Evolutionary conservation across 2,329 filamentous ascomycete species (phyloP).

Genomic region (Fusarium robinianum): DNA sequence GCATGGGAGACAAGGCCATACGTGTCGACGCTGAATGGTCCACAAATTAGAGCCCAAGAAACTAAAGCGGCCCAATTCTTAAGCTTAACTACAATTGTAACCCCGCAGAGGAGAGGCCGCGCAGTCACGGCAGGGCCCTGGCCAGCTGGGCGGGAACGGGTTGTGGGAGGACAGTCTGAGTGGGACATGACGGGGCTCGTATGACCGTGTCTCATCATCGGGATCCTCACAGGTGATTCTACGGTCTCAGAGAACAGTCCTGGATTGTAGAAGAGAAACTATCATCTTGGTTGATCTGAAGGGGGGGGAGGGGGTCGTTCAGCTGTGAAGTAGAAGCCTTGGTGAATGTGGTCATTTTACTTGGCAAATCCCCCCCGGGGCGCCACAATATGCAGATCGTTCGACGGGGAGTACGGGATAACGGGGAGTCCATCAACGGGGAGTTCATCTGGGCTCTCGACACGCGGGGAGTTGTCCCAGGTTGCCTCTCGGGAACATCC

Average conservation of each 20-base stretch:
- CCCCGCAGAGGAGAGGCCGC: background rate
- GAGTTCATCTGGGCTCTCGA: conserved; percentile 22
- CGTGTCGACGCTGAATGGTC: background rate
- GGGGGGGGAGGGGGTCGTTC: background rate
- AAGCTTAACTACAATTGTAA: conserved; percentile 17
- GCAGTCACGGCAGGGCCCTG: background rate
- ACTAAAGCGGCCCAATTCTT: conserved; percentile 19
- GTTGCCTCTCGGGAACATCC: conserved; percentile 18
- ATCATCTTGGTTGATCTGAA: too few species aligned
- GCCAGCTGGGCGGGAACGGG: background rate
- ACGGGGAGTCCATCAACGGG: conserved; percentile 18
- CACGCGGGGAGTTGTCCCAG: conserved; percentile 1
- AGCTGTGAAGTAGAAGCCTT: background rate
- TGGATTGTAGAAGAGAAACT: too few species aligned
- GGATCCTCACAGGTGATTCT: too few species aligned
- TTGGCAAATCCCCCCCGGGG: conserved; percentile 11
- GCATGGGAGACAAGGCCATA: background rate
- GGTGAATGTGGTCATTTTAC: conserved; percentile 6
- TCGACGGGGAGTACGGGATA: background rate
- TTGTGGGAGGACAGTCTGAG: background rate
- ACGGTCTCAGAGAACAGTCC: too few species aligned
- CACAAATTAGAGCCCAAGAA: conserved; percentile 21
- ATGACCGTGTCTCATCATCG: too few species aligned
- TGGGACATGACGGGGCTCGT: background rate
- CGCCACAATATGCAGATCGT: background rate